Conservation (phyloP, 2,329 filamentous ascomycete species). For the Botrytis galanthina region DNA sequence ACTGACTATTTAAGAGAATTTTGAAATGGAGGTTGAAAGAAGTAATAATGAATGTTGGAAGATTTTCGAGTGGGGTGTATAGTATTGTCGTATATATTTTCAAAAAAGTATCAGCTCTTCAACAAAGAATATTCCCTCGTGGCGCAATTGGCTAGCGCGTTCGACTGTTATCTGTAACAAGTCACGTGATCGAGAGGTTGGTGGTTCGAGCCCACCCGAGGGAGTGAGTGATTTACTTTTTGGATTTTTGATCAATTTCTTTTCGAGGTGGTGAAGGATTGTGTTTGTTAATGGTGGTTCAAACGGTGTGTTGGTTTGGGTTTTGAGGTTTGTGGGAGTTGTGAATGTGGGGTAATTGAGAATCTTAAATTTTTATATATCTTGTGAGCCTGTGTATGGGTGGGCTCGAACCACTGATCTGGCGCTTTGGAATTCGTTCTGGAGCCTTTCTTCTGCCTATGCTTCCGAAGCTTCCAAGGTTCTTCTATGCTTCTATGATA, state of each 20-base stretch:
- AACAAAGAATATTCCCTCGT: background rate
- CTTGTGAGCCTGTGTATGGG: background rate
- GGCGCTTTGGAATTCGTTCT: background rate
- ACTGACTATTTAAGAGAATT: background rate
- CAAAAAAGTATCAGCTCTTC: fast-evolving
- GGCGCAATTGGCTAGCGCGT: constrained; percentile 14
- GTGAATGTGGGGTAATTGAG: background rate
- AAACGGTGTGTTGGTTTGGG: background rate
- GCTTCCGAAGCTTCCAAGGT: too few species aligned
- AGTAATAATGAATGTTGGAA: background rate
- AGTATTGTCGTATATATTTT: background rate
- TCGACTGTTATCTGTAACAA: background rate
- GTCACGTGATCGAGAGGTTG: constrained; percentile 5
- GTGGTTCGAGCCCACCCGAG: constrained; percentile 1
- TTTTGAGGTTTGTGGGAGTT: background rate
- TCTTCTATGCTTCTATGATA: background rate
- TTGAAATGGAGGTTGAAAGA: background rate
- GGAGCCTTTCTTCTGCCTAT: background rate
- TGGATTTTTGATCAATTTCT: background rate
- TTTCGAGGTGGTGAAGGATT: background rate
- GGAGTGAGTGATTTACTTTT: fast-evolving
- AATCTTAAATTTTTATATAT: too few species aligned
- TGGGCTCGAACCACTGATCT: constrained; percentile 8
- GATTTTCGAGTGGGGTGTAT: too few species aligned
- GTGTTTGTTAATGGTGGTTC: background rate